Percentiles rank a stretch among this genome's conserved stretches.
Conservation (phyloP, 371 early-diverging fungal species). For the Syncephalastrum racemosum region DNA sequence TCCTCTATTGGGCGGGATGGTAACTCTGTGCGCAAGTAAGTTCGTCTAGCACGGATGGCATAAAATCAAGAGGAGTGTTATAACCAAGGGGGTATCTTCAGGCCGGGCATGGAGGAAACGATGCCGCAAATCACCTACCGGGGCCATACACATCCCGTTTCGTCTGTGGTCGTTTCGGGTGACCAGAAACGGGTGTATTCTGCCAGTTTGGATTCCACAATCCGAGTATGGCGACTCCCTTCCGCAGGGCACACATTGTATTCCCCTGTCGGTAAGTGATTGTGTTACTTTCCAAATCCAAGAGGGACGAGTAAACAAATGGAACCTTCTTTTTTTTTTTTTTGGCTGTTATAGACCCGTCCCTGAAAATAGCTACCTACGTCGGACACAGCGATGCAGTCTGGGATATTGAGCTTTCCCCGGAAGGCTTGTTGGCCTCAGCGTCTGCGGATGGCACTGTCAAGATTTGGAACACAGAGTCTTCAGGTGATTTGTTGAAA, state of each 20-base stretch:
- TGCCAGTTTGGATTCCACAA: constrained; percentile 73
- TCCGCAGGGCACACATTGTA: constrained; percentile 53
- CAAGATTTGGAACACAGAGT: constrained; percentile 78
- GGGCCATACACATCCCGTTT: constrained; percentile 76
- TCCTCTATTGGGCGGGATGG: constrained; percentile 38
- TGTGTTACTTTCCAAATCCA: background rate
- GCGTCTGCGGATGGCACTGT: constrained; percentile 82
- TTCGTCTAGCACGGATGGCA: background rate
- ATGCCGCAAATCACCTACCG: constrained; percentile 76
- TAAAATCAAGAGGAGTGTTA: background rate
- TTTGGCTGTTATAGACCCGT: constrained; percentile 60
- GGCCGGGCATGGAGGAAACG: constrained; percentile 54
- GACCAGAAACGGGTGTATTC: constrained; percentile 67
- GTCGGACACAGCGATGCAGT: constrained; percentile 84
- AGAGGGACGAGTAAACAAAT: constrained; percentile 5
- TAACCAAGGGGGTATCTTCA: background rate
- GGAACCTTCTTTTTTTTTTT: background rate
- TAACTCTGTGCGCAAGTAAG: constrained; percentile 38
- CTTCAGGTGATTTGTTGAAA: constrained; percentile 43
- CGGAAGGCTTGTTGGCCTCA: constrained; percentile 64
- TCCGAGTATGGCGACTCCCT: constrained; percentile 78
- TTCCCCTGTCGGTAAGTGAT: constrained; percentile 53
- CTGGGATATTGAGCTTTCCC: constrained; percentile 82
- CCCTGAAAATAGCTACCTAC: constrained; percentile 57
- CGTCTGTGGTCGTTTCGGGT: constrained; percentile 64